Conservation (phyloP, 768 basidiomycete genomes). For the Lactarius psammicola region DNA sequence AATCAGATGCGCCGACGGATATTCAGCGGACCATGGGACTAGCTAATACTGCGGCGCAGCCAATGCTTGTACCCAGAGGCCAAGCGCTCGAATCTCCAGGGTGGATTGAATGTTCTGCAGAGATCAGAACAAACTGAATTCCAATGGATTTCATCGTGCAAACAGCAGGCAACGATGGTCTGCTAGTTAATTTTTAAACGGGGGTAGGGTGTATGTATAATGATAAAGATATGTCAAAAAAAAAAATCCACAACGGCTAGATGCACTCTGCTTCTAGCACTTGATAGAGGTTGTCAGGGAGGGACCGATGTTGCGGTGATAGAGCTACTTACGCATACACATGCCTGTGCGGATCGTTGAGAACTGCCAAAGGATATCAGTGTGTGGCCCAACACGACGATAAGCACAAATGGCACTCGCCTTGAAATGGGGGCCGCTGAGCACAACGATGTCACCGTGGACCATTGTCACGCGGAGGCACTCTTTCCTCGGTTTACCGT, state of each 20-base stretch:
- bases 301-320: too few species aligned
- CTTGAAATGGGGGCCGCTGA: slow-evolving; percentile 18
- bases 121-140: neutral
- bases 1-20: slow-evolving; percentile 10
- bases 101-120: neutral
- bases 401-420: neutral
- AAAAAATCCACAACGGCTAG: neutral
- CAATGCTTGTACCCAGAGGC: neutral
- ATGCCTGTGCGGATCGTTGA: slow-evolving; percentile 22
- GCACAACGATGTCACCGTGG: slow-evolving; percentile 25
- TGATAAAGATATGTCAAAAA: slow-evolving; percentile 21
- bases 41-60: neutral
- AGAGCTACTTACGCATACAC: slow-evolving; percentile 25
- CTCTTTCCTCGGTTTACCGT: slow-evolving; percentile 12
- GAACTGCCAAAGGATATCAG: slow-evolving; percentile 3
- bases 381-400: neutral
- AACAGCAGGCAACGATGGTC: neutral
- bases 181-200: neutral
- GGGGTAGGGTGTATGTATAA: neutral
- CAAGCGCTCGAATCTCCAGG: neutral
- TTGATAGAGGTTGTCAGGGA: slow-evolving; percentile 11
- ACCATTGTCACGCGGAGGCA: slow-evolving; percentile 28
- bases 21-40: neutral
- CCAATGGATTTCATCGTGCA: neutral
- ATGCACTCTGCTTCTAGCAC: slow-evolving; percentile 25